Evolutionary conservation across 2,329 filamentous ascomycete species (phyloP), one percentile per base, ranked within the genome.

Genomic region (Hypoxylon sp.): DNA sequence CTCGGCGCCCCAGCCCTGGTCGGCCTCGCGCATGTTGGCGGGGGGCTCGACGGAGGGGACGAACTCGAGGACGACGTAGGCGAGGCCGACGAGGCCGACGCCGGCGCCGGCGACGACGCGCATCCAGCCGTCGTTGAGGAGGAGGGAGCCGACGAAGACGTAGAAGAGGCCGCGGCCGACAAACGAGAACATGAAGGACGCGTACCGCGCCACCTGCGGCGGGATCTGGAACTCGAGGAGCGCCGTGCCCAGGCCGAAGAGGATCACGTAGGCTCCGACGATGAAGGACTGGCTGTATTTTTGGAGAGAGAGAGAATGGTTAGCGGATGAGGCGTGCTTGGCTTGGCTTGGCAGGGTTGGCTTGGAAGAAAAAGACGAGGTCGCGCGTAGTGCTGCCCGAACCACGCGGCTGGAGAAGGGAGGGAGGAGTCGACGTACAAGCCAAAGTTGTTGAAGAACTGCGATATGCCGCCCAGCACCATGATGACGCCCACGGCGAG

Each of bases 151-250:
- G 70, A 97, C 82, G 77, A 99, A 98, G 77, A 98, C 85, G 84
- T 99, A 99, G 82, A 99, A 98, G 74, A 92, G 83, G 77, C 95
- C 95, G 73, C 95, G 92, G 61, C 95, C 95, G 68, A 98, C 79
- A 83, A 99, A 98, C 55, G 91, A 96, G 82, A 98, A 98, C 77
- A 98, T 88, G 82, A 99, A 99, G 9, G 92, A 96, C 51, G 92
- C 94, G 81, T 98, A 97, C 78, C 92, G 89, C 56, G 92, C 89
- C 51, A 97, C 83, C 75, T 97, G 93, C 58, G 93, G 91, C 47
- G 95, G 94, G 69, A 97, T 94, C 77, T 97, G 90, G 80, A 98
- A 96, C 78, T 99, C 95, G 67, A 92, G 84, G 45, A 89, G 82
- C 41, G 82, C 89, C 64, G 91, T 88, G 66, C 84, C 87, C 60